Percentiles rank a stretch among this genome's conserved stretches.
Conservation (phyloP, 805 yeast species). For the Ogataea methanolica region DNA sequence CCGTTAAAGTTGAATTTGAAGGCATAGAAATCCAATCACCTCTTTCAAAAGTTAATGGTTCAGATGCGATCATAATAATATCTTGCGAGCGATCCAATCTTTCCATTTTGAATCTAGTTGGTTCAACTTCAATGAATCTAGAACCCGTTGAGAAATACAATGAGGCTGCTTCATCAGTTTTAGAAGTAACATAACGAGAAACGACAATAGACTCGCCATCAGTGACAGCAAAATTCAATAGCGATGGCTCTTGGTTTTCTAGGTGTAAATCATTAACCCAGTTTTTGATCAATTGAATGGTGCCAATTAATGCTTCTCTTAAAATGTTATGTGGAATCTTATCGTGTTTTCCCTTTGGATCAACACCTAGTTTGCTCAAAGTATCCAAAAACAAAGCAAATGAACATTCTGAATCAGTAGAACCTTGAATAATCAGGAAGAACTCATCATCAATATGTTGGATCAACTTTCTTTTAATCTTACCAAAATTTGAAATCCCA, state of each 20-base stretch:
- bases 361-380: slow-evolving; percentile 66
- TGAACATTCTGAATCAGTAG: slow-evolving; percentile 94
- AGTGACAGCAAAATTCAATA: slow-evolving; percentile 90
- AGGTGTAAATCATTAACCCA: slow-evolving; percentile 67
- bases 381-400: slow-evolving; percentile 85
- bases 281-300: slow-evolving; percentile 68
- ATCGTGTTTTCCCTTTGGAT: slow-evolving; percentile 40
- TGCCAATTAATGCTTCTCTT: slow-evolving; percentile 63
- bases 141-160: slow-evolving; percentile 93
- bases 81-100: slow-evolving; percentile 88
- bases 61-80: slow-evolving; percentile 91
- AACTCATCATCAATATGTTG: slow-evolving; percentile 75
- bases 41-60: slow-evolving; percentile 93
- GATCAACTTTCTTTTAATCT: slow-evolving; percentile 69
- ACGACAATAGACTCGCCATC: slow-evolving; percentile 87
- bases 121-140: slow-evolving; percentile 80
- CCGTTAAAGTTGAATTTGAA: slow-evolving; percentile 79
- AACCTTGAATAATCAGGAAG: slow-evolving; percentile 79
- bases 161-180: slow-evolving; percentile 93
- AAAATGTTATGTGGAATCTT: slow-evolving; percentile 45
- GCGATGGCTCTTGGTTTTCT: slow-evolving; percentile 63
- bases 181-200: slow-evolving; percentile 82
- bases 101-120: slow-evolving; percentile 93
- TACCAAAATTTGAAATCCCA: slow-evolving; percentile 67
- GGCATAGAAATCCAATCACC: slow-evolving; percentile 98